phyloP scores from a whole-genome alignment of 2,329 filamentous ascomycete species.

The Bretziella fagacearum region DNA sequence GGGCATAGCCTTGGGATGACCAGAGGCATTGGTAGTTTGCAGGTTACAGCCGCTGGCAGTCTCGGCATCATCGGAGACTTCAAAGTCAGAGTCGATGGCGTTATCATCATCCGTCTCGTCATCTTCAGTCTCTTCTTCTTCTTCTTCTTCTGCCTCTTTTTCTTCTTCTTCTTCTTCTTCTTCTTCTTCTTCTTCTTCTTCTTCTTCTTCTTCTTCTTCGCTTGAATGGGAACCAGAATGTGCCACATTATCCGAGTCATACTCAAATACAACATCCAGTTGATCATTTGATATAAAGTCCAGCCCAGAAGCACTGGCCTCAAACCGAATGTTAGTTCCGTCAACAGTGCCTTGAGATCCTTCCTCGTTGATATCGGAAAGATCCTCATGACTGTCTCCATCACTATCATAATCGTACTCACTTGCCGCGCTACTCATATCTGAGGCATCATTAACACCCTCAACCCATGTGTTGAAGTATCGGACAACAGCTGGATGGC shows the following conservation, averaged over 20 bases:
- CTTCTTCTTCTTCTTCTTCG: conserved; percentile 23
- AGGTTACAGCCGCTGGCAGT: neutral
- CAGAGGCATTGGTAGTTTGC: neutral
- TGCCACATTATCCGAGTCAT: conserved; percentile 24
- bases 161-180: conserved; percentile 20
- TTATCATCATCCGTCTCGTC: conserved; percentile 15
- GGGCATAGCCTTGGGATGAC: neutral
- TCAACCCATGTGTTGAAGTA: conserved; percentile 96
- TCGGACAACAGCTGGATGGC: conserved; percentile 70
- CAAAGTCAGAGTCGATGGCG: neutral
- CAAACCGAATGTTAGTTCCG: conserved; percentile 27
- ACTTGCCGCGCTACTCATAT: conserved; percentile 31
- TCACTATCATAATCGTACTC: conserved; percentile 38
- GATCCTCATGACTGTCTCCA: conserved; percentile 35
- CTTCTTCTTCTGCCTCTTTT: conserved; percentile 26
- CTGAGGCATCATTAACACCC: conserved; percentile 33
- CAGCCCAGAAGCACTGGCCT: conserved; percentile 51
- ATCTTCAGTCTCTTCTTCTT: conserved; percentile 29
- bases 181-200: conserved; percentile 17
- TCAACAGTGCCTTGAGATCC: conserved; percentile 1
- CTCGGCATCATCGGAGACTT: neutral
- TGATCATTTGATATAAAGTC: conserved; percentile 56
- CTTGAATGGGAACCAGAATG: no score
- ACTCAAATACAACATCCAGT: conserved; percentile 55
- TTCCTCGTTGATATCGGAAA: conserved; percentile 19